These are phyloP conservation scores for Candida montana DNA, from an alignment of 805 yeast species.

Conservation along the genomic window DNA sequence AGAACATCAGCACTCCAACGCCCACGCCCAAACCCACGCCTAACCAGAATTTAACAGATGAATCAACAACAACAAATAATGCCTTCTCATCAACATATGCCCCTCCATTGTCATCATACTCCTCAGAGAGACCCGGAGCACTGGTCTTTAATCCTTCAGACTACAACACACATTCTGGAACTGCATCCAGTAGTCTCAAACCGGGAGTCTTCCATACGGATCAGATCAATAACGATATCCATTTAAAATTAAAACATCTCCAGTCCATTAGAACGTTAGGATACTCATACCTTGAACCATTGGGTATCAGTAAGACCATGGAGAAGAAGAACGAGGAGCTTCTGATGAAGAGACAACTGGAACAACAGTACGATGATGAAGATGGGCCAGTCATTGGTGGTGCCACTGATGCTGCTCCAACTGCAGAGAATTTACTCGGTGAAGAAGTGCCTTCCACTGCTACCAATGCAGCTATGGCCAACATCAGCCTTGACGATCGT, in stretches of 20 bases:
- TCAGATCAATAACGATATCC: slow-evolving; percentile 8
- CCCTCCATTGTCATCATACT: slow-evolving; percentile 52
- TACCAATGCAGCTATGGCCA: too few species aligned
- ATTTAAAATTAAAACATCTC: slow-evolving; percentile 19
- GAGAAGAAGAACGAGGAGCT: slow-evolving; percentile 29
- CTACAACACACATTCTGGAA: not conserved
- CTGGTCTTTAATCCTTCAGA: not conserved
- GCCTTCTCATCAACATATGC: slow-evolving; percentile 23
- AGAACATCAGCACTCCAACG: not conserved
- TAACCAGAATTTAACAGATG: too few species aligned
- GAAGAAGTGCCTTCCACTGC: slow-evolving; percentile 13
- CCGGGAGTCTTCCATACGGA: not conserved
- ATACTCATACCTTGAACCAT: slow-evolving; percentile 44
- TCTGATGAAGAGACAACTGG: slow-evolving; percentile 23
- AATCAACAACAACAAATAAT: too few species aligned
- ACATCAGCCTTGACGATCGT: too few species aligned
- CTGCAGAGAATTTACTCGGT: slow-evolving; percentile 27
- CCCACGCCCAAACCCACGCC: too few species aligned
- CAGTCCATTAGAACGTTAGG: slow-evolving; percentile 40
- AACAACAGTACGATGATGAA: slow-evolving; percentile 22
- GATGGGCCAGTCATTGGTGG: slow-evolving; percentile 11
- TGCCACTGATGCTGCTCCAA: slow-evolving; percentile 16
- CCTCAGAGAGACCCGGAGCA: slow-evolving; percentile 40
- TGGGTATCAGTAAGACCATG: slow-evolving; percentile 57
- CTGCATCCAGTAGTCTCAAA: not conserved